These are phyloP conservation scores for Pichia sp. DNA, from an alignment of 1,139 yeast species.

Conservation along the genomic window DNA sequence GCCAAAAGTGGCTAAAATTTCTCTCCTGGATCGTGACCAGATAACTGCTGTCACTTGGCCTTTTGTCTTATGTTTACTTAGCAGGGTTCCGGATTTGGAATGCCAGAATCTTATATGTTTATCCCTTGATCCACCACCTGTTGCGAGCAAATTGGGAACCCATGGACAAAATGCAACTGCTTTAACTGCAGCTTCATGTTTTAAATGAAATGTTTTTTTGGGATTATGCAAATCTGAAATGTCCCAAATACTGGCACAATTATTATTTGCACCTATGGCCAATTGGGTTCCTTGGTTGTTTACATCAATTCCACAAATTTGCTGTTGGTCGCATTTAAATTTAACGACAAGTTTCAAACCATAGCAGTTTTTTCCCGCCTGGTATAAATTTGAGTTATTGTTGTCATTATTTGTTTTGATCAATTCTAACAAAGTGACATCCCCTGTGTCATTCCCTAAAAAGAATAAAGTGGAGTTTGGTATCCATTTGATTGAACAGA, in stretches of 20 bases:
- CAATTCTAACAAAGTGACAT: conserved; percentile 34
- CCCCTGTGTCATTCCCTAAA: conserved; percentile 67
- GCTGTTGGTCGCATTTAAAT: conserved; percentile 51
- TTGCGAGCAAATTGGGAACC: conserved; percentile 62
- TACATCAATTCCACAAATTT: conserved; percentile 63
- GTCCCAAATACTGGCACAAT: conserved; percentile 62
- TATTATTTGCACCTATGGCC: conserved; percentile 72
- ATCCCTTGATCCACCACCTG: conserved; percentile 81
- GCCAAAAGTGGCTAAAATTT: conserved; percentile 75
- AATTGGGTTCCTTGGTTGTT: conserved; percentile 39
- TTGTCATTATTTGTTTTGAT: conserved; percentile 4
- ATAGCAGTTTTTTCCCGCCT: not conserved
- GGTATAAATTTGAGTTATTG: not conserved
- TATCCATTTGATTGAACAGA: conserved; percentile 61
- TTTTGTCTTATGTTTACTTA: conserved; percentile 45
- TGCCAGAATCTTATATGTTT: conserved; percentile 77
- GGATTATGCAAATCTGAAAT: conserved; percentile 36
- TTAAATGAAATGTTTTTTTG: conserved; percentile 35
- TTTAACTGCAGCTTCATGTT: conserved; percentile 73
- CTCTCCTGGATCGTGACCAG: conserved; percentile 62
- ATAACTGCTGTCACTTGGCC: conserved; percentile 73
- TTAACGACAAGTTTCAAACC: conserved; percentile 20
- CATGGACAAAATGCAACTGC: conserved; percentile 79
- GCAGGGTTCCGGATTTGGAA: conserved; percentile 60
- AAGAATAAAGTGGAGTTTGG: conserved; percentile 37